Percentiles rank a stretch among this genome's conserved stretches.
Conservation (phyloP, 78 protist species). For the Polysphondylium violaceum region DNA sequence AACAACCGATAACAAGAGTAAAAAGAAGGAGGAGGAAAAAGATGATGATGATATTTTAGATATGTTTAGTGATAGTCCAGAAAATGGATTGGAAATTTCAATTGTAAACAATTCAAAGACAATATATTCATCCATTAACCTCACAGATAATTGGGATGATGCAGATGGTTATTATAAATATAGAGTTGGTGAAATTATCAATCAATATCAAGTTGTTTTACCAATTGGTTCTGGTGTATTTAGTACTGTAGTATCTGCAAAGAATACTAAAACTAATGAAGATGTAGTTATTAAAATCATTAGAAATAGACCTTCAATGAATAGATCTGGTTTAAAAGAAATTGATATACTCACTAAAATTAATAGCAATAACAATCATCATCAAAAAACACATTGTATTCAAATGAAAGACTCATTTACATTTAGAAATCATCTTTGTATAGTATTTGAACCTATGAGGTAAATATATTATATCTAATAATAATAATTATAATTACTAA, state of each 20-base stretch:
- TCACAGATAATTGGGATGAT: slow-evolving; percentile 93
- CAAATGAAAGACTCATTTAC: slow-evolving; percentile 79
- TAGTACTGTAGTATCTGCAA: slow-evolving; percentile 91
- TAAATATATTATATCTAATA: background rate
- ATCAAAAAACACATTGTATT: slow-evolving; percentile 82
- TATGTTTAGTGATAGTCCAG: slow-evolving; percentile 86
- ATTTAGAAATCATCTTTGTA: slow-evolving; percentile 91
- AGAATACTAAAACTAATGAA: slow-evolving; percentile 61
- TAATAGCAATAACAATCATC: slow-evolving; percentile 12
- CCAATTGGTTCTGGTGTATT: slow-evolving; percentile 93
- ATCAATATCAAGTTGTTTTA: slow-evolving; percentile 77
- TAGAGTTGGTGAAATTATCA: slow-evolving; percentile 87
- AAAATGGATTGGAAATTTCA: slow-evolving; percentile 4
- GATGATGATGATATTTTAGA: slow-evolving; percentile 23
- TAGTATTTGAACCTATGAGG: slow-evolving; percentile 91
- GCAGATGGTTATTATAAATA: slow-evolving; percentile 92
- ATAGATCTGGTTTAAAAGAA: slow-evolving; percentile 88
- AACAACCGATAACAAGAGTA: background rate
- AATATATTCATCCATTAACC: background rate
- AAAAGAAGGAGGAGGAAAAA: background rate
- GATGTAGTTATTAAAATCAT: slow-evolving; percentile 94
- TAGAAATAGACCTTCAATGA: slow-evolving; percentile 84
- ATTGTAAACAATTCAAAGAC: background rate
- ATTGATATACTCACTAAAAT: slow-evolving; percentile 81
- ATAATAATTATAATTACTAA: background rate